These are phyloP conservation scores for Suillus hirtellus DNA, from an alignment of 768 basidiomycete genomes.

Conservation along the genomic window DNA sequence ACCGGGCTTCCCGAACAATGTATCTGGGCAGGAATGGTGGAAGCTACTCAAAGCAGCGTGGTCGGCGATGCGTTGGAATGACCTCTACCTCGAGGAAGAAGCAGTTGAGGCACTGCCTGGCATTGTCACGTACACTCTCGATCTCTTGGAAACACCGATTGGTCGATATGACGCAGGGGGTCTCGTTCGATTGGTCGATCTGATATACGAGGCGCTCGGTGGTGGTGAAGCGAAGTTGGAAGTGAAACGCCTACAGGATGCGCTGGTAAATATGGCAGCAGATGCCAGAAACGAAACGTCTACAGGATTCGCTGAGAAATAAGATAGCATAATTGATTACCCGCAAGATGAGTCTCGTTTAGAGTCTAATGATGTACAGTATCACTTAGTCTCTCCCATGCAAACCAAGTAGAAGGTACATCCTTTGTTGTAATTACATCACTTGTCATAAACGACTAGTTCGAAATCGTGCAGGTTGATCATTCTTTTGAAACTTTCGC, in stretches of 20 bases:
- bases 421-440: no score
- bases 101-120: neutral
- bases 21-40: neutral
- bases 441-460: no score
- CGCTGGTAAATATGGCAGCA: no score
- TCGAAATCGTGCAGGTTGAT: no score
- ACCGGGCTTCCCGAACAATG: neutral
- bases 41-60: neutral
- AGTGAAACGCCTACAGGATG: neutral
- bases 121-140: neutral
- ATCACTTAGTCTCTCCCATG: no score
- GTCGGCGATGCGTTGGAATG: neutral
- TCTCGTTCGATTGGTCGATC: neutral
- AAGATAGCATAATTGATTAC: neutral
- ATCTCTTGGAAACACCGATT: neutral
- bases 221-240: neutral
- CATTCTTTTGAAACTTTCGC: no score
- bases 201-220: neutral
- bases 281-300: no score
- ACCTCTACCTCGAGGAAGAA: neutral
- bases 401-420: no score
- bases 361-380: no score
- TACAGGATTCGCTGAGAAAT: neutral
- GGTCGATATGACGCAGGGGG: neutral
- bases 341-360: no score